These are phyloP conservation scores for Starmerella tilneyi DNA, from an alignment of 805 yeast species.

Conservation along the genomic window DNA sequence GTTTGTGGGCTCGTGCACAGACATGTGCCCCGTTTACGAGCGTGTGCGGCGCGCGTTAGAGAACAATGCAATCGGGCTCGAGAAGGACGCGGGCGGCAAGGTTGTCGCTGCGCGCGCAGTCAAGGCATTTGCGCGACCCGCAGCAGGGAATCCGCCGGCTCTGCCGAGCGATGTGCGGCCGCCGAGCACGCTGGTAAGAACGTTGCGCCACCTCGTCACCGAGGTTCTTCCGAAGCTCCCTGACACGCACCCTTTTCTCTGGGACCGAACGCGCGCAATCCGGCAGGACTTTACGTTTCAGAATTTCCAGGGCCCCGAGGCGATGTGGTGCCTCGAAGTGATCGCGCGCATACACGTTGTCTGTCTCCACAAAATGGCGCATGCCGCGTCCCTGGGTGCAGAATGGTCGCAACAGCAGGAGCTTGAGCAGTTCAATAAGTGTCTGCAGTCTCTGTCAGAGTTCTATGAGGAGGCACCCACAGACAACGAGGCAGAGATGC, in stretches of 20 bases:
- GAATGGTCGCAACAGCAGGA: constrained; percentile 93
- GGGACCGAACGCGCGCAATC: constrained; percentile 96
- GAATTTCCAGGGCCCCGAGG: constrained; percentile 86
- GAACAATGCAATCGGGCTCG: constrained; percentile 71
- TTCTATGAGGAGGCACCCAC: constrained; percentile 59
- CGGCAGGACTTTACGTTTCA: constrained; percentile 96
- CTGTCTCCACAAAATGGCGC: constrained; percentile 74
- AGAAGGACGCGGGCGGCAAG: constrained; percentile 50
- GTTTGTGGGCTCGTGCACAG: constrained; percentile 78
- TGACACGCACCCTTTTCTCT: constrained; percentile 75
- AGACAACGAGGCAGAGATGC: constrained; percentile 84
- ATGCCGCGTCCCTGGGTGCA: constrained; percentile 30
- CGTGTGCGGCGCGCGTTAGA: constrained; percentile 78
- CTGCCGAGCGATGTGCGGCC: constrained; percentile 96
- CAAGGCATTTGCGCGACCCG: constrained; percentile 91
- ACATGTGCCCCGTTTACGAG: constrained; percentile 94
- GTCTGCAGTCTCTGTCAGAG: constrained; percentile 77
- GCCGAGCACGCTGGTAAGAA: constrained; percentile 56
- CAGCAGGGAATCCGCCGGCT: constrained; percentile 97
- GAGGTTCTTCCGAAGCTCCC: constrained; percentile 59
- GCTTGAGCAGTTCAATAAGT: constrained; percentile 84
- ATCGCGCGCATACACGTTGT: constrained; percentile 82
- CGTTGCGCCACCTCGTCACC: constrained; percentile 63
- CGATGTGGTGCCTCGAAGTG: constrained; percentile 81
- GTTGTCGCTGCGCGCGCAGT: constrained; percentile 57